Evolutionary conservation across 345 rosid species (phyloP).

Genomic region (Carallia brachiata): DNA sequence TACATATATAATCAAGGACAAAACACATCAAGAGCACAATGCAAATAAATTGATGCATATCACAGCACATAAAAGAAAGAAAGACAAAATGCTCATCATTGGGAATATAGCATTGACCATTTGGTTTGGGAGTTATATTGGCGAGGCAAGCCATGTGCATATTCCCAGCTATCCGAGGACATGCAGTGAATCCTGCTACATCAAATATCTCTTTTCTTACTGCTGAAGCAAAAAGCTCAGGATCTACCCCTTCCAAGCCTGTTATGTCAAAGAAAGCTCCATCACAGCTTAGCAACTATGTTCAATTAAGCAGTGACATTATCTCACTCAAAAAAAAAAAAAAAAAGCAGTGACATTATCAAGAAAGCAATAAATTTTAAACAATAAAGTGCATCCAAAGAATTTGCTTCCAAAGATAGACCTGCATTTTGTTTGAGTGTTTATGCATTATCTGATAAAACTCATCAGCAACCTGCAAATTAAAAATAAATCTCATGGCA

Average conservation of each 20-base stretch:
- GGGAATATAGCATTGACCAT: slow-evolving; percentile 61
- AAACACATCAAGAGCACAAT: neutral
- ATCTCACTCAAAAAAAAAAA: too few species aligned
- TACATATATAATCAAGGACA: neutral
- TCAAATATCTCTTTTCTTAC: slow-evolving; percentile 75
- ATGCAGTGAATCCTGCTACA: slow-evolving; percentile 80
- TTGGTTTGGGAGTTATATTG: slow-evolving; percentile 75
- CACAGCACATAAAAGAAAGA: neutral
- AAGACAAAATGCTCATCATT: neutral
- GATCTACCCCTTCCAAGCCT: slow-evolving; percentile 48
- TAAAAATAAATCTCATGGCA: slow-evolving; percentile 7
- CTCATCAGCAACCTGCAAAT: slow-evolving; percentile 85
- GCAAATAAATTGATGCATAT: slow-evolving; percentile 2
- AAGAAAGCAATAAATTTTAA: neutral
- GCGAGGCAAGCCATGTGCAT: slow-evolving; percentile 95
- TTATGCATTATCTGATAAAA: slow-evolving; percentile 79
- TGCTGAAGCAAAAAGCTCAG: slow-evolving; percentile 57
- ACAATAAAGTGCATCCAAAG: neutral
- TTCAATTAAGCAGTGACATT: slow-evolving; percentile 15
- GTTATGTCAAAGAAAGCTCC: slow-evolving; percentile 87
- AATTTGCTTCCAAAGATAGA: slow-evolving; percentile 23
- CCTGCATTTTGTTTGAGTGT: slow-evolving; percentile 81
- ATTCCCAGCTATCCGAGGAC: slow-evolving; percentile 79
- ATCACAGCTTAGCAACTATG: slow-evolving; percentile 87
- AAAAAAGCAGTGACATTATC: slow-evolving; percentile 9